These are phyloP conservation scores for Bruguiera parviflora DNA, from an alignment of 345 rosid genomes.

Conservation along the genomic window DNA sequence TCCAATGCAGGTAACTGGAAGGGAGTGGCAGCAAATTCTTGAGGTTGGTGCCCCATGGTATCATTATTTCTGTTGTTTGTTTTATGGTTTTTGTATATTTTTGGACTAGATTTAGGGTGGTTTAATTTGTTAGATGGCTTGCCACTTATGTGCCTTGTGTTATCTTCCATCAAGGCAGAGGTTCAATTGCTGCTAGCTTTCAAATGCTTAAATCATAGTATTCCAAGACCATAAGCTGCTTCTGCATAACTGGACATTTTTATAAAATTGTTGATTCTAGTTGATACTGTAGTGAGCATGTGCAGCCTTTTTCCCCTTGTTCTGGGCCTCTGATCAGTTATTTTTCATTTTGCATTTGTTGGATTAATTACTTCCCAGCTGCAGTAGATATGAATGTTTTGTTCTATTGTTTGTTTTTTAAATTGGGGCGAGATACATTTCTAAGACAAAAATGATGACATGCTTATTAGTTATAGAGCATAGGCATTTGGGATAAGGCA, in stretches of 20 bases:
- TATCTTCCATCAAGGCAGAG: conserved; percentile 12
- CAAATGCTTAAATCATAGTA: conserved; percentile 18
- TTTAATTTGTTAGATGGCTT: conserved; percentile 7
- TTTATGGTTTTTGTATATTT: neutral
- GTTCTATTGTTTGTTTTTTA: neutral
- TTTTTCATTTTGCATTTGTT: neutral
- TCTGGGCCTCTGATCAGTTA: neutral
- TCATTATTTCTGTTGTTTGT: neutral
- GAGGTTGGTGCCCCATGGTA: conserved; percentile 48
- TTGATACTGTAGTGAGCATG: neutral
- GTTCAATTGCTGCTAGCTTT: conserved; percentile 21
- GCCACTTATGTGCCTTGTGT: neutral
- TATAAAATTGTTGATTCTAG: no score
- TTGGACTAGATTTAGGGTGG: conserved; percentile 4
- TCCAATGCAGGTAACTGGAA: conserved; percentile 51
- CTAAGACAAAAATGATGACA: no score
- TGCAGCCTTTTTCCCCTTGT: neutral
- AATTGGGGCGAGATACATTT: no score
- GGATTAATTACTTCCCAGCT: neutral
- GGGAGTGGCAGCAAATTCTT: conserved; percentile 73
- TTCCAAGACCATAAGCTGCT: neutral
- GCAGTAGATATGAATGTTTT: neutral
- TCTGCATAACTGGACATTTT: neutral
- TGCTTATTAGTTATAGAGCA: no score
- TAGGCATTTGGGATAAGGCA: no score